Evolutionary conservation across 345 rosid genomes (phyloP).

Genomic region (Citrus medica): DNA sequence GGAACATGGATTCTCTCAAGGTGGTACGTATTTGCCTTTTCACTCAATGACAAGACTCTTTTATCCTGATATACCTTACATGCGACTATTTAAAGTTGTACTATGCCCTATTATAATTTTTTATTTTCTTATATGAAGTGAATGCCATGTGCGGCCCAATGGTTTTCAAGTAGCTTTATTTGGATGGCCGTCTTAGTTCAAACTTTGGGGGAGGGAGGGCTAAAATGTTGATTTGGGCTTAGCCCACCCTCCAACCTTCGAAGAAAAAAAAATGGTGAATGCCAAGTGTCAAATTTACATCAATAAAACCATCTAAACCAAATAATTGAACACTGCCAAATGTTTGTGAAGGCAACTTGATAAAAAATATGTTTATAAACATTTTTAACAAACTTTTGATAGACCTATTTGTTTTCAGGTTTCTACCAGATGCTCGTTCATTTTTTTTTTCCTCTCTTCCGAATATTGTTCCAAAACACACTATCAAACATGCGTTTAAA

Average conservation of each 20-base stretch:
- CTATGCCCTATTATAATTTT: too few relatives aligned
- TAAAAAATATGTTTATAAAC: too few relatives aligned
- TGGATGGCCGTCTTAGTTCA: neutral
- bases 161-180: neutral
- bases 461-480: neutral
- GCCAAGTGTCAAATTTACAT: neutral
- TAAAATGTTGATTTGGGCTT: too few relatives aligned
- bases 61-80: too few relatives aligned
- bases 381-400: neutral
- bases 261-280: too few relatives aligned
- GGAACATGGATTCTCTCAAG: neutral
- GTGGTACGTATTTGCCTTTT: neutral
- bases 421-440: neutral
- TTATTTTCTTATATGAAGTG: neutral
- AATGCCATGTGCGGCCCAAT: neutral
- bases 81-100: neutral
- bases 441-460: neutral
- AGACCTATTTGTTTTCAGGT: too few relatives aligned
- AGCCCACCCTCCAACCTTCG: too few relatives aligned
- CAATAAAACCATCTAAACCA: neutral
- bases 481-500: neutral
- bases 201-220: too few relatives aligned
- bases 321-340: neutral
- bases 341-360: neutral
- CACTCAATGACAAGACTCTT: neutral